Conservation (phyloP, 257 asterid species). For the Scutellaria galericulata region DNA sequence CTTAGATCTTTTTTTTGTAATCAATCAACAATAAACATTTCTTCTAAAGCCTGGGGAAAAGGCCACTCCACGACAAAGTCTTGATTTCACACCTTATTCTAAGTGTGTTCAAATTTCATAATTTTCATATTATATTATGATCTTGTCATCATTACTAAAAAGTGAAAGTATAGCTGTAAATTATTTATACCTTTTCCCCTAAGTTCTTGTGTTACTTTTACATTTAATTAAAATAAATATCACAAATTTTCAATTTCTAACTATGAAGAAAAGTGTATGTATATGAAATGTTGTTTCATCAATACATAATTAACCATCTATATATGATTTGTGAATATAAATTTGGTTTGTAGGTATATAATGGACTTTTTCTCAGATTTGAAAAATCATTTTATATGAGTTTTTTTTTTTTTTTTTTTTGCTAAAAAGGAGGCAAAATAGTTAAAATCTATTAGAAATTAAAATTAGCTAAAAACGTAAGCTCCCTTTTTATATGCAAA, state of each 20-base stretch:
- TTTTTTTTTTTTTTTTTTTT: too few species aligned
- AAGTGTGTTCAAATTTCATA: not conserved
- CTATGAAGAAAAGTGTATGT: not conserved
- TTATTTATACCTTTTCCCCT: not conserved
- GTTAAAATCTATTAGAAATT: not conserved
- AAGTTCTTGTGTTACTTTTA: slow-evolving; percentile 31
- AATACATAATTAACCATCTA: too few species aligned
- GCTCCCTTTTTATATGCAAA: slow-evolving; percentile 7
- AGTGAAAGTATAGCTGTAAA: slow-evolving; percentile 5
- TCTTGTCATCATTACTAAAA: slow-evolving; percentile 33
- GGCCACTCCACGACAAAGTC: not conserved
- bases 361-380: too few species aligned
- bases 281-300: too few species aligned
- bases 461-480: slow-evolving; percentile 2
- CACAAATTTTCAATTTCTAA: slow-evolving; percentile 14
- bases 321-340: too few species aligned
- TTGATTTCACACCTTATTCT: slow-evolving; percentile 21
- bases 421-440: not conserved
- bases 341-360: too few species aligned
- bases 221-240: slow-evolving; percentile 12
- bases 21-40: too few species aligned
- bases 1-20: too few species aligned
- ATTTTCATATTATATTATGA: slow-evolving; percentile 15
- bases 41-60: too few species aligned
- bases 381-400: too few species aligned